Evolutionary conservation across 2,329 filamentous ascomycete species (phyloP), one percentile per base, ranked within the genome.

Genomic region (Fusarium illudens): DNA sequence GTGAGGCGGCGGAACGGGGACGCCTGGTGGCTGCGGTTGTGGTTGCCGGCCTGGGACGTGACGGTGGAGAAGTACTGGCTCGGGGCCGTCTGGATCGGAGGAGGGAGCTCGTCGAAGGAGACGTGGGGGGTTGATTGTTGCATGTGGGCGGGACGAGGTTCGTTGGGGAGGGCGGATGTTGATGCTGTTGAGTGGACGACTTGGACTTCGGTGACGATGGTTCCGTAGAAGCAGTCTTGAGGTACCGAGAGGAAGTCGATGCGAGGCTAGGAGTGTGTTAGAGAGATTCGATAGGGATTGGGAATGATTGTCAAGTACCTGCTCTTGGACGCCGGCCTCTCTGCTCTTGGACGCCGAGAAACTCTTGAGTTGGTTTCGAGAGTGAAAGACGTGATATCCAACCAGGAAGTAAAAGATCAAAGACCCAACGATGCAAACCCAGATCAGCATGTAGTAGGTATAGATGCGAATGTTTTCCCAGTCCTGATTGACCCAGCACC

Each of bases 401-500:
- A 89, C 86, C 29, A 86, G 77, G 19, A 84, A 76, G 67, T 89
- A 89, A 58, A 88, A 86, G 50, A 85, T 58, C 15, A 84, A 76
- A 0, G 86, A 88, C 12, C 86, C 77, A 46, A 83, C 75, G 54
- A 87, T 88, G 73, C 86, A 89, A 11, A 85, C 79, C 86, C 86
- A 89, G 48, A 89, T 86, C 4, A 87, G 84, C 65, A 89, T 80
- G 73, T 89, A 89, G 75, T 89, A 89, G 7, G 85, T 85, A 70
- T 84, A 88, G 42, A 89, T 88, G 30, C 87, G 85, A 13, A 89
- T 79, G 37, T 81, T 79, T 66, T 85, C 85, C 84, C 84, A 88
- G 32, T 80, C 77, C 32, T 78, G 78, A 60, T 82, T 82, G 44
- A 89, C 87, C 87, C 87, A 89, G 75, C 86, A 89, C 87, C 87